Percentiles rank a stretch among this genome's conserved stretches.
phyloP scores from a whole-genome alignment of 2,329 filamentous ascomycete genomes.

The Diplodia corticola region DNA sequence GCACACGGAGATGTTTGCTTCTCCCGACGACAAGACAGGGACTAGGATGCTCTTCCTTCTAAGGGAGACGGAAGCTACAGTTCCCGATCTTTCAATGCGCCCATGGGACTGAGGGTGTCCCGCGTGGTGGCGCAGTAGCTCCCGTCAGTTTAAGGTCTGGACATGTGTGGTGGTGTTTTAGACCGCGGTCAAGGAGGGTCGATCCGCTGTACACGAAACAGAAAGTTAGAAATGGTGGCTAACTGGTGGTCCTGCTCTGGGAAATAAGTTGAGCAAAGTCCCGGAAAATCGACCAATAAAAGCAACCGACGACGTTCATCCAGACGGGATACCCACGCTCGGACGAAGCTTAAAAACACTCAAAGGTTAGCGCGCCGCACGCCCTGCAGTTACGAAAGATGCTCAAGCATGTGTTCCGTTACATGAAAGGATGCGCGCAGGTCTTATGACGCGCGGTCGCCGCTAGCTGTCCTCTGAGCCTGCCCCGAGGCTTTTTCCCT shows the following conservation, averaged over 20 bases:
- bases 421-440: conserved; percentile 13
- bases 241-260: neutral
- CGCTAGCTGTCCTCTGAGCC: neutral
- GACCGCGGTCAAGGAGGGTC: neutral
- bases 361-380: neutral
- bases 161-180: neutral
- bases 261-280: conserved; percentile 1
- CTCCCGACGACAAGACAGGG: neutral
- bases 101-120: neutral
- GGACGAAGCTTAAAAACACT: conserved; percentile 2
- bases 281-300: neutral
- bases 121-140: neutral
- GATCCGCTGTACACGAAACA: neutral
- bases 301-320: neutral
- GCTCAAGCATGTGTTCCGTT: neutral
- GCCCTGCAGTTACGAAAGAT: neutral
- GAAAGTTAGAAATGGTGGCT: conserved; percentile 8
- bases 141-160: neutral
- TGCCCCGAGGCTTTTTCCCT: neutral
- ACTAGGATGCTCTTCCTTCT: neutral
- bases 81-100: neutral
- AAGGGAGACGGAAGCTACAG: neutral
- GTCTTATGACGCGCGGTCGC: conserved; percentile 13
- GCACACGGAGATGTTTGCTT: neutral
- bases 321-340: neutral